Conservation (phyloP, 2,329 filamentous ascomycete species). For the Neurospora crassa region DNA sequence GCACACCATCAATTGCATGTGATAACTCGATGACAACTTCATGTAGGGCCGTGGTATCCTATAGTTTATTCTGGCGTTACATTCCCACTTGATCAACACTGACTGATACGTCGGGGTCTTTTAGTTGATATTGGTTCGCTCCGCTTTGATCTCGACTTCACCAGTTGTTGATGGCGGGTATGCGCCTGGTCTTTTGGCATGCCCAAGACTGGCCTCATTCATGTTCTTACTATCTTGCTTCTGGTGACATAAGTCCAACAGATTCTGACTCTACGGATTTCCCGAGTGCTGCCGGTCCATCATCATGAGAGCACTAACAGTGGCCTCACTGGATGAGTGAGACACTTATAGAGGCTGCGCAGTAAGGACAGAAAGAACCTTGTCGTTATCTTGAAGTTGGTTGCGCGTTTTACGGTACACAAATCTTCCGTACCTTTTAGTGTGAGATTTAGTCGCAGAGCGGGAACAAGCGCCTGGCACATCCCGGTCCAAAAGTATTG, state of each 20-base stretch:
- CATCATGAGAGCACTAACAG: background rate
- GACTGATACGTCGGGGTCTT: background rate
- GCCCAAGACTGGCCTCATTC: no score
- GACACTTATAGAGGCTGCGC: background rate
- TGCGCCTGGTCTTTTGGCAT: no score
- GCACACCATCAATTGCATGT: background rate
- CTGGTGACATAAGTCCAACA: background rate
- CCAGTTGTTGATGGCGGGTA: background rate
- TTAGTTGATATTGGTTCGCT: background rate
- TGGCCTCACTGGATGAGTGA: background rate
- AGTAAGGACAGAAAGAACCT: background rate
- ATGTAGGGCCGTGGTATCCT: background rate
- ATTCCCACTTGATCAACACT: background rate
- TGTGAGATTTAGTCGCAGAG: background rate
- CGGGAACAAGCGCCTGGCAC: background rate
- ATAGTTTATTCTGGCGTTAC: background rate
- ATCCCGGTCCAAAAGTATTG: background rate
- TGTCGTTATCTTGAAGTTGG: background rate
- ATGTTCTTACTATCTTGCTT: background rate
- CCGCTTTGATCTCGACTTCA: background rate
- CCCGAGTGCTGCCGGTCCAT: background rate
- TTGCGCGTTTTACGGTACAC: background rate
- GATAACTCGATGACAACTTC: background rate
- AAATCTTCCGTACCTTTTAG: background rate
- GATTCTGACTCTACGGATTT: background rate